Conservation (phyloP, 208 protist genomes). For the Crithidia thermophila region DNA sequence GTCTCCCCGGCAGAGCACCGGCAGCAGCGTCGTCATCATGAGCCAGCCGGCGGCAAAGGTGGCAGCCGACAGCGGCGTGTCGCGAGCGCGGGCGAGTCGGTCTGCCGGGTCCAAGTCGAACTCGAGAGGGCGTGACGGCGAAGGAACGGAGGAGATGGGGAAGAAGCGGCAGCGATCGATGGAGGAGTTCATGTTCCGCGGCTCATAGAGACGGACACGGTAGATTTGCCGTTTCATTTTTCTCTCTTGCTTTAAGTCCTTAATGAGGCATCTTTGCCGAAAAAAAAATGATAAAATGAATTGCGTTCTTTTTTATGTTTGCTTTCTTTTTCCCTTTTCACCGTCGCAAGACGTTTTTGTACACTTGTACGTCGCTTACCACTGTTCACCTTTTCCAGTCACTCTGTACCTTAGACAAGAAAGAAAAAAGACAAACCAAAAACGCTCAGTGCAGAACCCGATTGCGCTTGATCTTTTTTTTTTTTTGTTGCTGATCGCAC, state of each 20-base stretch:
- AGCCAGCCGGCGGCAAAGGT: constrained; percentile 21
- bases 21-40: constrained; percentile 37
- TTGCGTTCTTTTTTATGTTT: not conserved
- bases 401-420: too few relatives aligned
- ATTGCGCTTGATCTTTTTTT: not conserved
- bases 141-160: not conserved
- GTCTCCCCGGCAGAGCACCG: constrained; percentile 29
- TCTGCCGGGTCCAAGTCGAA: not conserved
- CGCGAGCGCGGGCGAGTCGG: not conserved
- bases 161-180: constrained; percentile 38
- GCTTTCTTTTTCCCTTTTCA: constrained; percentile 1
- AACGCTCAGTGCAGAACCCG: not conserved
- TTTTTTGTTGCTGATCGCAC: not conserved
- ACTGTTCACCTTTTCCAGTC: too few relatives aligned
- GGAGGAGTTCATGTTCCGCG: constrained; percentile 41
- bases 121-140: not conserved
- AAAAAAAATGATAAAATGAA: too few relatives aligned
- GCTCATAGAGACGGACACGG: not conserved
- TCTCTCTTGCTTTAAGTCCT: too few relatives aligned
- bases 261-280: too few relatives aligned
- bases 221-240: constrained; percentile 1
- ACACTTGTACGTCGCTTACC: too few relatives aligned
- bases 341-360: too few relatives aligned
- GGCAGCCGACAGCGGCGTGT: not conserved
- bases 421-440: not conserved